Percentiles rank a stretch among this genome's conserved stretches.
phyloP scores from a whole-genome alignment of 192 early-diverging fungal genomes.

The Coemansia sp. region DNA sequence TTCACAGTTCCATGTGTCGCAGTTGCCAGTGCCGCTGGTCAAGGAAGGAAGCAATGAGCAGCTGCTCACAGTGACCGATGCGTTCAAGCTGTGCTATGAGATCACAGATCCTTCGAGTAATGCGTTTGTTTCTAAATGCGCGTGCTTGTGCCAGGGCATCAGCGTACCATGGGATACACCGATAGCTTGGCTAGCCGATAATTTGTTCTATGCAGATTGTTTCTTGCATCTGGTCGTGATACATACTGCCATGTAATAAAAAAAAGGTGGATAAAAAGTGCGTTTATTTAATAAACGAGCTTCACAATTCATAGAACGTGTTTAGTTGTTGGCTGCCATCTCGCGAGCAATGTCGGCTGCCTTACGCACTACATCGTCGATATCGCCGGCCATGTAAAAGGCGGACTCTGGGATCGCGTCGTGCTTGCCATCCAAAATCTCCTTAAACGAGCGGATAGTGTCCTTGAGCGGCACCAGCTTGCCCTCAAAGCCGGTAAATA shows the following conservation, averaged over 20 bases:
- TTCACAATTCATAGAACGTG: no score
- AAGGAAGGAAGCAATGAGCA: slow-evolving; percentile 13
- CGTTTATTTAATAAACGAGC: neutral
- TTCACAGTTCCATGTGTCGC: slow-evolving; percentile 37
- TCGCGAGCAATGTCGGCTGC: slow-evolving; percentile 78
- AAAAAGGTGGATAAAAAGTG: neutral
- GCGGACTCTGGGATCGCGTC: slow-evolving; percentile 91
- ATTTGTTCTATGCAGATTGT: slow-evolving; percentile 76
- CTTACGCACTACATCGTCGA: slow-evolving; percentile 90
- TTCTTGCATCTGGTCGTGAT: slow-evolving; percentile 77
- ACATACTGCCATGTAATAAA: no score
- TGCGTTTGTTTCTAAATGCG: slow-evolving; percentile 42
- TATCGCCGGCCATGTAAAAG: slow-evolving; percentile 98
- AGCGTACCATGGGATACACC: slow-evolving; percentile 68
- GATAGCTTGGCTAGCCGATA: slow-evolving; percentile 69
- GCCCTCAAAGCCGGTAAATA: slow-evolving; percentile 97
- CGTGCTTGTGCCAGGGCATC: slow-evolving; percentile 69
- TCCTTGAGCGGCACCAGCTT: slow-evolving; percentile 86
- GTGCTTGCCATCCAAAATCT: slow-evolving; percentile 96
- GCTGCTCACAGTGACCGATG: slow-evolving; percentile 34
- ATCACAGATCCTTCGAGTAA: slow-evolving; percentile 49
- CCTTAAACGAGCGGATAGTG: slow-evolving; percentile 96
- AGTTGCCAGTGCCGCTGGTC: slow-evolving; percentile 35
- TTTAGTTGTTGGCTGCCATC: slow-evolving; percentile 53
- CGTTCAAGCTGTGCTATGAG: slow-evolving; percentile 52